Evolutionary conservation across 805 yeast species (phyloP), one percentile per base, ranked within the genome.

Genomic region (Yarrowia sp.): DNA sequence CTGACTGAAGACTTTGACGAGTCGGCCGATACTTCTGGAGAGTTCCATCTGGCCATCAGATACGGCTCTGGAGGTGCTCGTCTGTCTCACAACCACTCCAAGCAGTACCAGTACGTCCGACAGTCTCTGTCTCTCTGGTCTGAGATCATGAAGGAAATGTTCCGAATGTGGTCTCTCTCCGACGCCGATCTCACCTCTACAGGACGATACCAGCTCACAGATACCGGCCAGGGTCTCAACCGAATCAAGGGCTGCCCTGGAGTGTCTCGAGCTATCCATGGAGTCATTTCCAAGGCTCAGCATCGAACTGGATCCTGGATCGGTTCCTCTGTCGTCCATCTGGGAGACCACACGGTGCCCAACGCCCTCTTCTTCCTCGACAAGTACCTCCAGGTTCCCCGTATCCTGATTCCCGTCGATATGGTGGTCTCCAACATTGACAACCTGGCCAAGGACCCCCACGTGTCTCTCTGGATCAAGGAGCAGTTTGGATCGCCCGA

Each of bases 311-410:
- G 88, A 4, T 79, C 84, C 2, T 90, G 95, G 94, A 88, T 90
- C 42, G 96, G 96, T 1, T 87, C 91, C 5, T 86, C 90, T 15
- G 94, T 89, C 26, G 89, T 90, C 32, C 96, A 90, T 77, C 75
- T 90, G 16, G 96, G 95, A 49, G 96, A 90, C 76, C 89, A 87
- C 73, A 90, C 93, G 1, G 96, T 90, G 5, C 96, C 96, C 2
- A 90, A 90, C 76, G 92, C 94, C 0, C 76, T 90, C 70, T 89
- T 89, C 75, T 90, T 90, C 80, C 78, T 90, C 66, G 95, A 90
- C 77, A 90, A 90, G 75, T 90, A 90, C 75, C 84, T 88, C 40
- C 96, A 90, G 76, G 91, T 90, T 2, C 95, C 95, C 40, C 83
- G 88, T 64, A 89, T 90, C 45, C 78, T 90, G 72, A 89, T 86